Conservation (phyloP, 768 basidiomycete genomes). For the Atractiella rhizophila region DNA sequence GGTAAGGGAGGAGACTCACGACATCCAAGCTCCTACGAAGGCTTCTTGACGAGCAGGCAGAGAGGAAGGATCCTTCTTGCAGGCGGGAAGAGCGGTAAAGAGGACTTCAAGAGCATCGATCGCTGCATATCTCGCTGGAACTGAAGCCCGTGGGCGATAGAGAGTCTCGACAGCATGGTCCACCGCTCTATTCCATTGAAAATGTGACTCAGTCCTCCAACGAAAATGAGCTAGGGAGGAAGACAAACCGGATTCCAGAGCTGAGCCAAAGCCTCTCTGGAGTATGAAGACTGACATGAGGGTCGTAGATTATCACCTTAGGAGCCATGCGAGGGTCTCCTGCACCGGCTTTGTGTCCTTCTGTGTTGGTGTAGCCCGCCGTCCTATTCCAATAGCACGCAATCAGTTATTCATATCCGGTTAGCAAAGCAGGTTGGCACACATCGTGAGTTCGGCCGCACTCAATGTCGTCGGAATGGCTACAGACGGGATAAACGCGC, state of each 20-base stretch:
- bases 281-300: conserved; percentile 43
- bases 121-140: conserved; percentile 38
- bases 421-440: neutral
- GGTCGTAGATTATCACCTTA: conserved; percentile 45
- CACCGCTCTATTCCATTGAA: too few relatives aligned
- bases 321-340: neutral
- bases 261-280: conserved; percentile 58
- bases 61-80: conserved; percentile 39
- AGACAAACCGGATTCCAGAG: conserved; percentile 46
- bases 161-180: conserved; percentile 53
- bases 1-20: conserved; percentile 6
- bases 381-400: neutral
- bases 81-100: conserved; percentile 44
- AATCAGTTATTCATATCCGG: neutral
- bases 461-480: conserved; percentile 57
- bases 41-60: conserved; percentile 35
- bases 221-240: too few relatives aligned
- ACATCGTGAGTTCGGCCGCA: conserved; percentile 4
- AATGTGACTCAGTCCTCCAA: too few relatives aligned
- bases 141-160: conserved; percentile 33
- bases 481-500: conserved; percentile 37
- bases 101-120: conserved; percentile 44
- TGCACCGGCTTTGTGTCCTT: neutral
- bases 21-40: conserved; percentile 15
- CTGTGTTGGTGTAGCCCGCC: too few relatives aligned